Evolutionary conservation across 768 basidiomycete genomes (phyloP), one percentile per base, ranked within the genome.

Genomic region (Mycena epipterygia): DNA sequence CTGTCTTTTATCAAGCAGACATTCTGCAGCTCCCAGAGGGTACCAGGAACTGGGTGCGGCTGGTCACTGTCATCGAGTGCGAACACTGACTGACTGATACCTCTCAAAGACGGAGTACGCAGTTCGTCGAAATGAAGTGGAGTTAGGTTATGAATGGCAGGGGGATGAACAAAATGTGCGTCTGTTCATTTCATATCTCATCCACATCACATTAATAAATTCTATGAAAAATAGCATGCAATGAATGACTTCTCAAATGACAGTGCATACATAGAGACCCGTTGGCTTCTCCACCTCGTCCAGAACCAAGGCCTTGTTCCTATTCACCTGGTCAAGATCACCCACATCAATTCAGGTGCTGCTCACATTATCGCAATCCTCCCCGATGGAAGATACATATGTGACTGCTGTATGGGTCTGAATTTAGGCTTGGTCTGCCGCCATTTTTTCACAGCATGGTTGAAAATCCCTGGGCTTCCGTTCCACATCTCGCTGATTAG

Each of bases 371-470:
- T 83, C 3, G 77, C 74, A 6, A 35, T 82, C 30, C 67, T 83
- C 2, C 39, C 74, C 8, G 69, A 78, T 48, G 69, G 73, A 16
- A 57, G 68, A 21, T 79, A 79, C 60, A 53, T 82, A 0, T 83
- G 82, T 70, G 80, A 83, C 55, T 83, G 81, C 52, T 78, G 77
- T 41, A 82, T 81, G 79, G 77, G 79, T 2, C 61, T 75, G 16
- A 82, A 78, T 67, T 68, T 81, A 5, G 79, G 80, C 5, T 49
- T 83, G 9, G 79, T 79, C 8, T 84, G 81, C 57, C 76, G 76
- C 3, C 81, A 82, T 58, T 81, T 77, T 62, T 81, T 79, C 62
- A 69, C 71, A n/a, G 77, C 74, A 1, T 74, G 79, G 37, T 65
- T 60, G 2, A 44, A 41, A 0, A 67, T 79, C 30, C 64, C 63